Evolutionary conservation across 495 filamentous ascomycete genomes (phyloP).

Genomic region (Penicillium steckii): DNA sequence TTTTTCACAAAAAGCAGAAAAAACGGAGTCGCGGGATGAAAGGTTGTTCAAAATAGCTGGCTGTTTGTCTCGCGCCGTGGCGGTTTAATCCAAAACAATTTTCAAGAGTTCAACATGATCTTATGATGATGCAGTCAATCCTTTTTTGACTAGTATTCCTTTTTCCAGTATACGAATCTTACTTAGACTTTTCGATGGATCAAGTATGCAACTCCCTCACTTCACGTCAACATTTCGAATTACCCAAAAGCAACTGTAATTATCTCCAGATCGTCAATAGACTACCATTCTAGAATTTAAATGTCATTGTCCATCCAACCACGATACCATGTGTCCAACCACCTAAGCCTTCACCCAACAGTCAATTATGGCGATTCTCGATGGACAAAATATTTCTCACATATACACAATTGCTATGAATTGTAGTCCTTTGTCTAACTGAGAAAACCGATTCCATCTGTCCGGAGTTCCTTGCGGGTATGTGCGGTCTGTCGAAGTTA

Average conservation of each 20-base stretch:
- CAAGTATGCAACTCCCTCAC: neutral
- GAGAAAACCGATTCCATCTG: no score
- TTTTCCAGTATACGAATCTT: neutral
- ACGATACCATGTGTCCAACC: neutral
- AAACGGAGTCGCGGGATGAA: constrained; percentile 47
- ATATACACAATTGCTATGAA: no score
- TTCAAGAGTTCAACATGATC: constrained; percentile 43
- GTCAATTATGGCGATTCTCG: no score
- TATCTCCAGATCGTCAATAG: neutral
- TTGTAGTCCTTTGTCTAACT: no score
- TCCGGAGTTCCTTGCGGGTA: neutral
- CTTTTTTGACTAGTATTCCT: constrained; percentile 8
- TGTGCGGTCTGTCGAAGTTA: neutral
- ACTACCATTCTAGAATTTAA: neutral
- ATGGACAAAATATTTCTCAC: no score
- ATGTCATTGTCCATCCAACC: neutral
- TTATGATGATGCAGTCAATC: constrained; percentile 29
- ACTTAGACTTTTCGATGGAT: neutral
- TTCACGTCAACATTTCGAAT: neutral
- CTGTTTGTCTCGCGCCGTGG: constrained; percentile 47
- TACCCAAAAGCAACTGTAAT: neutral
- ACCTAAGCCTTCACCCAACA: no score
- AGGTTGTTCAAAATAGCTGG: constrained; percentile 49
- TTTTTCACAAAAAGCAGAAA: constrained; percentile 35
- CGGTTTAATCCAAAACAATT: constrained; percentile 50